These are phyloP conservation scores for Persicaria tinctoria DNA, from an alignment of 148 eudicot genomes.

Conservation along the genomic window DNA sequence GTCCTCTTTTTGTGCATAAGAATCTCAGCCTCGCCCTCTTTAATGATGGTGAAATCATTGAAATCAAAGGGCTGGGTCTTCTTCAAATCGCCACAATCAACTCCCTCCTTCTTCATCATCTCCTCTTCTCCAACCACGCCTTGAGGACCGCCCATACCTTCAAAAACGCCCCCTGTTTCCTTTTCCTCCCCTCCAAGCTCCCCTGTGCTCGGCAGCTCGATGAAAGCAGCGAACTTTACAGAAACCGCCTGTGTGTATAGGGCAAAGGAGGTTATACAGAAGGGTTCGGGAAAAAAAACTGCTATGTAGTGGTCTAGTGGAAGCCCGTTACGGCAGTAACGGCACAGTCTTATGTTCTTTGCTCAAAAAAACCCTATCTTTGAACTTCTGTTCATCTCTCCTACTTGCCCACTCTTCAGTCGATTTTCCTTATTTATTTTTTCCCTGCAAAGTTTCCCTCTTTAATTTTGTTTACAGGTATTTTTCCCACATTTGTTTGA, in stretches of 20 bases:
- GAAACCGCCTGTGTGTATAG: too few species aligned
- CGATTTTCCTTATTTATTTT: neutral
- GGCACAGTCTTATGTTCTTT: neutral
- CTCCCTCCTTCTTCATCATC: constrained; percentile 16
- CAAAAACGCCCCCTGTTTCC: constrained; percentile 1
- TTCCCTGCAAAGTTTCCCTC: neutral
- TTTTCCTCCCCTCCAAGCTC: neutral
- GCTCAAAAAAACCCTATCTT: constrained; percentile 13
- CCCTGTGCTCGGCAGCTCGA: neutral
- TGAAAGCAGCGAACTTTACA: neutral
- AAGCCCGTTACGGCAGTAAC: too few species aligned
- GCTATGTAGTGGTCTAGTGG: too few species aligned
- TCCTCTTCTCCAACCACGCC: constrained; percentile 34
- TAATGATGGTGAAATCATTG: constrained; percentile 55
- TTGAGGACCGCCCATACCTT: constrained; percentile 45
- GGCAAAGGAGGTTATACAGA: neutral
- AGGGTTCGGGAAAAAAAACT: neutral
- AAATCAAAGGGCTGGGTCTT: constrained; percentile 32
- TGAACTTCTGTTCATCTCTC: neutral
- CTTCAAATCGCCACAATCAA: neutral
- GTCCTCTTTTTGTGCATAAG: constrained; percentile 73
- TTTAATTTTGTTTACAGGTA: neutral
- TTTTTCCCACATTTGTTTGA: neutral
- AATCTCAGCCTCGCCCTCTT: constrained; percentile 99
- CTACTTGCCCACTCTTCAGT: neutral